Evolutionary conservation across 2,329 filamentous ascomycete genomes (phyloP).

Genomic region (Scedosporium apiospermum): DNA sequence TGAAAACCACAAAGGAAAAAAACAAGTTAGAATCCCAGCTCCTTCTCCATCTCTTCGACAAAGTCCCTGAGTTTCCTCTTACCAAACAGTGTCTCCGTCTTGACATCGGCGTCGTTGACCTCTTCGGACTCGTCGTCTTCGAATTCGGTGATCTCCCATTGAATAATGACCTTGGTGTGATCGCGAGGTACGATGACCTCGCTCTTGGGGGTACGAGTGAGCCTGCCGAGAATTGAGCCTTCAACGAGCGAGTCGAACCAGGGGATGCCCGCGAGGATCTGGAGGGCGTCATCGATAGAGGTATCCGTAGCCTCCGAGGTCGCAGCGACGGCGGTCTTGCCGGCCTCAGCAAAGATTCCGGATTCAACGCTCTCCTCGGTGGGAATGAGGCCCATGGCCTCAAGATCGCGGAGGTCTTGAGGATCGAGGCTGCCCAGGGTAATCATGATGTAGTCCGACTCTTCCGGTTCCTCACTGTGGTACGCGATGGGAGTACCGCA

Average conservation of each 20-base stretch:
- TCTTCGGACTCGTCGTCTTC: background rate
- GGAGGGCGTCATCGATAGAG: conserved; percentile 15
- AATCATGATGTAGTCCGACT: conserved; percentile 71
- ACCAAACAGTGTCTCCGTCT: background rate
- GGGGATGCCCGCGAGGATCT: conserved; percentile 42
- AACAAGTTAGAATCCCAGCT: background rate
- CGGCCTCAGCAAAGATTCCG: conserved; percentile 9
- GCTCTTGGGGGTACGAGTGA: background rate
- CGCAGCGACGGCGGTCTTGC: conserved; percentile 15
- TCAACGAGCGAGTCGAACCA: conserved; percentile 58
- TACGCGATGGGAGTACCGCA: conserved; percentile 79
- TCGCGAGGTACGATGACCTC: background rate
- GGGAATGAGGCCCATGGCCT: conserved; percentile 65
- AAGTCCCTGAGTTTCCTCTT: conserved; percentile 3
- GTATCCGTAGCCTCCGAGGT: conserved; percentile 13
- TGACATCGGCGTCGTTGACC: background rate
- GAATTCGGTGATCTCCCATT: conserved; percentile 5
- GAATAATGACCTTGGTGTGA: background rate
- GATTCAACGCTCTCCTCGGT: conserved; percentile 23
- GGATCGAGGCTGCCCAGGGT: conserved; percentile 68
- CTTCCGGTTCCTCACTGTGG: conserved; percentile 61
- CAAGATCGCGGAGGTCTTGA: conserved; percentile 62
- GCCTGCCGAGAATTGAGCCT: conserved; percentile 1
- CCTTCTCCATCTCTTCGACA: background rate
- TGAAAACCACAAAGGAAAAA: conserved; percentile 14